Evolutionary conservation across 2,329 filamentous ascomycete genomes (phyloP).

Genomic region (Beauveria pseudobassiana): DNA sequence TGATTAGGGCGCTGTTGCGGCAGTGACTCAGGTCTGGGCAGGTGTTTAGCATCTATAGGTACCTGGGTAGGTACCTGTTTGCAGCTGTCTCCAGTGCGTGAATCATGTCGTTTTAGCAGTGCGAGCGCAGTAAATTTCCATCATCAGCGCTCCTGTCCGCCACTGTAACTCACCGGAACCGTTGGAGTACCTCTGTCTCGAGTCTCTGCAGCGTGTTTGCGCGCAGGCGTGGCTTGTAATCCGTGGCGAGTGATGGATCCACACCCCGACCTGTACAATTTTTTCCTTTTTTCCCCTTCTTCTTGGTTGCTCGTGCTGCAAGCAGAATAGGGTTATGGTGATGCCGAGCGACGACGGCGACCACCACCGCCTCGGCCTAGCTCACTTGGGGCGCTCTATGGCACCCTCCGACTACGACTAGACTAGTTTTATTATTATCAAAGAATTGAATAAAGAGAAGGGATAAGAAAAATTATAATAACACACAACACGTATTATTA

Average conservation of each 20-base stretch:
- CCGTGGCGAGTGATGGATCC: conserved; percentile 3
- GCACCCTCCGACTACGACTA: neutral
- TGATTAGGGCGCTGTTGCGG: no score
- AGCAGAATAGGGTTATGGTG: conserved; percentile 12
- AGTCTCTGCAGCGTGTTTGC: neutral
- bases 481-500: neutral
- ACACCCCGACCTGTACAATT: neutral
- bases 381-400: neutral
- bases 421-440: neutral
- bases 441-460: neutral
- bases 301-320: neutral
- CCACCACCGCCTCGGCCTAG: neutral
- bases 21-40: no score
- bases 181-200: neutral
- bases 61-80: no score
- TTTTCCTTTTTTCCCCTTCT: neutral
- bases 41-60: no score
- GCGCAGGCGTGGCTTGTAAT: neutral
- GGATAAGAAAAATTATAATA: neutral
- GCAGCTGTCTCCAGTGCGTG: no score
- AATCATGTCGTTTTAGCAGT: no score
- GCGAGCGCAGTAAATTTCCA: no score
- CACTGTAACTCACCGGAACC: no score
- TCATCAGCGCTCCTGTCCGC: no score
- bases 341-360: conserved; percentile 5